Percentiles rank a stretch among this genome's conserved stretches.
phyloP scores from a whole-genome alignment of 1,284 basidiomycete species.

The Cronartium quercuum region DNA sequence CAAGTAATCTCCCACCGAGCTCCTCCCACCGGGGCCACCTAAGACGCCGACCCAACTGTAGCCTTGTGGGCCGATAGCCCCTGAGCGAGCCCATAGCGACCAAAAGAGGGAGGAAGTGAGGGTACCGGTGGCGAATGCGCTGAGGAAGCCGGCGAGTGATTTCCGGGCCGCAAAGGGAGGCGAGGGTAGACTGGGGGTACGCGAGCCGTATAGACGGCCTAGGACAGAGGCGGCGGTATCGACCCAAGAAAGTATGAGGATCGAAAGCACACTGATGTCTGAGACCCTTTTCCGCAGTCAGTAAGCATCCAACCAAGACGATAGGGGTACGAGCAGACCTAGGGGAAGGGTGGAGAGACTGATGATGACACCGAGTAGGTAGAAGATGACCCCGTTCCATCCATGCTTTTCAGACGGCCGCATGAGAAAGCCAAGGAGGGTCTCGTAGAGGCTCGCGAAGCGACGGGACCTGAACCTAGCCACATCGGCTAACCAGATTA shows the following conservation, averaged over 20 bases:
- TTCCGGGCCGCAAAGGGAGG: constrained; percentile 21
- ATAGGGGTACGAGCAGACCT: background rate
- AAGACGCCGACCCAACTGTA: constrained; percentile 2
- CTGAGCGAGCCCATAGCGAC: background rate
- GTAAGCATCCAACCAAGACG: background rate
- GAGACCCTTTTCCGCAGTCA: background rate
- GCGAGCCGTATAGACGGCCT: constrained; percentile 6
- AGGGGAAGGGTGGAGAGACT: constrained; percentile 19
- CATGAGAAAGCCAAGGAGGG: constrained; percentile 23
- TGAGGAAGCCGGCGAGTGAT: constrained; percentile 23
- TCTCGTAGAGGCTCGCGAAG: constrained; percentile 16
- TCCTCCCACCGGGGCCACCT: background rate
- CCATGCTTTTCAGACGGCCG: constrained; percentile 9
- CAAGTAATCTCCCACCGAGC: background rate
- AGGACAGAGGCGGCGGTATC: constrained; percentile 26
- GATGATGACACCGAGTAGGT: constrained; percentile 29
- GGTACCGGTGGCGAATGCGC: constrained; percentile 11
- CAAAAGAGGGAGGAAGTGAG: constrained; percentile 11
- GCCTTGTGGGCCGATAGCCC: background rate
- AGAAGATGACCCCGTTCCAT: constrained; percentile 38
- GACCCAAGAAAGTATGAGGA: constrained; percentile 32
- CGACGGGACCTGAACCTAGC: constrained; percentile 2
- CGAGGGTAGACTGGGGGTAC: background rate
- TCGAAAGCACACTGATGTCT: constrained; percentile 34
- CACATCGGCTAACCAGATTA: constrained; percentile 14